A percentile compares a stretch with the other conserved stretches of the same genome.
Conservation (phyloP, 768 basidiomycete genomes). For the Panellus pusillus region DNA sequence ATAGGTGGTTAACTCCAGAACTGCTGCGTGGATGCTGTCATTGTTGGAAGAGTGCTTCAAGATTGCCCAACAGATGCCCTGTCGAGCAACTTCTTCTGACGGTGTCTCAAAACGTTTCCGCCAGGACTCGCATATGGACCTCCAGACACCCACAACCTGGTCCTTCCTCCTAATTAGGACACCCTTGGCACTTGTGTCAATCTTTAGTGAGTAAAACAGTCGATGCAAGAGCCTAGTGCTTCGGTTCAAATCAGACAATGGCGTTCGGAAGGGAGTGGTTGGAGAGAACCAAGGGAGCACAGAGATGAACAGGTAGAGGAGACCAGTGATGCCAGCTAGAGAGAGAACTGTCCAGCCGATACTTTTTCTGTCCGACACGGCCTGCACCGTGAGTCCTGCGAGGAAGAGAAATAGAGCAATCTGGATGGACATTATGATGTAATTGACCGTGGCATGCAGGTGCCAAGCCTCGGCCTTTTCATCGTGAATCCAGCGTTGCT, state of each 20-base stretch:
- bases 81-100: too few relatives aligned
- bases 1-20: too few relatives aligned
- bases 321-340: neutral
- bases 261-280: neutral
- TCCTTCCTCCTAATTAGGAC: too few relatives aligned
- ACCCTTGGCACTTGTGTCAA: too few relatives aligned
- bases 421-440: neutral
- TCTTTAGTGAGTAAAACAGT: too few relatives aligned
- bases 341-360: constrained; percentile 1
- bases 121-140: too few relatives aligned
- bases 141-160: too few relatives aligned
- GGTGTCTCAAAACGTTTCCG: too few relatives aligned
- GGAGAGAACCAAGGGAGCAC: constrained; percentile 1
- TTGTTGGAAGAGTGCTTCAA: too few relatives aligned
- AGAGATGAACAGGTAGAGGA: neutral
- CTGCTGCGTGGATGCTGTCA: too few relatives aligned
- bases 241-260: constrained; percentile 1
- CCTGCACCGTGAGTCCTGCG: neutral
- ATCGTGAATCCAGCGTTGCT: constrained; percentile 2
- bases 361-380: neutral
- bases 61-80: too few relatives aligned
- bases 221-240: too few relatives aligned
- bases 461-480: constrained; percentile 1
- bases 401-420: constrained; percentile 1
- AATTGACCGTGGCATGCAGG: neutral